A percentile compares a stretch with the other conserved stretches of the same genome.
Conservation (phyloP, 1,284 basidiomycete genomes). For the Omphalotus olearius region DNA sequence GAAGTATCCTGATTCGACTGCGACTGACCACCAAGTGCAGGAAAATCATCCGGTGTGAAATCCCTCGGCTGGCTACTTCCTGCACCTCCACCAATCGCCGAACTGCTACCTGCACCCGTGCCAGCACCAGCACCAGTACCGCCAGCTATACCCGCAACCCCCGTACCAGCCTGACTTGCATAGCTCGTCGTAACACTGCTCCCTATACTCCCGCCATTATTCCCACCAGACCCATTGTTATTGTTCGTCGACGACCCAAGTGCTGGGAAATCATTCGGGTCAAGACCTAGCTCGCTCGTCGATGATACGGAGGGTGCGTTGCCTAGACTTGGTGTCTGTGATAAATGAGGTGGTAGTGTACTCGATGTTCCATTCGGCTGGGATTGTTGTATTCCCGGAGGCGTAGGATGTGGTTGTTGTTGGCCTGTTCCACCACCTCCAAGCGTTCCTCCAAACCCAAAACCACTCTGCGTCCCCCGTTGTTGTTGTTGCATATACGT, state of each 20-base stretch:
- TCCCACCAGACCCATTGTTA: slow-evolving; percentile 28
- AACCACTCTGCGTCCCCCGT: slow-evolving; percentile 45
- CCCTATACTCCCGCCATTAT: slow-evolving; percentile 28
- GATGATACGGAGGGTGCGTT: slow-evolving; percentile 56
- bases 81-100: slow-evolving; percentile 34
- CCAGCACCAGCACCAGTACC: slow-evolving; percentile 37
- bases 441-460: slow-evolving; percentile 52
- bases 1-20: slow-evolving; percentile 23
- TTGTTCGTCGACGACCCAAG: slow-evolving; percentile 55
- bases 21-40: slow-evolving; percentile 67
- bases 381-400: slow-evolving; percentile 34
- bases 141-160: slow-evolving; percentile 33
- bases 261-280: slow-evolving; percentile 83
- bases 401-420: slow-evolving; percentile 21
- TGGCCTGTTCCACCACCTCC: slow-evolving; percentile 19
- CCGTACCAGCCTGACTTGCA: slow-evolving; percentile 72
- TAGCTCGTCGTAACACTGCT: slow-evolving; percentile 52
- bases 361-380: slow-evolving; percentile 46
- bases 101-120: slow-evolving; percentile 32
- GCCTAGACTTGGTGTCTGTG: slow-evolving; percentile 44
- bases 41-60: slow-evolving; percentile 79
- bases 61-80: slow-evolving; percentile 51
- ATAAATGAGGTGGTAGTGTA: slow-evolving; percentile 48
- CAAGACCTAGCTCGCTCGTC: slow-evolving; percentile 72
- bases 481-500: slow-evolving; percentile 47